phyloP scores from a whole-genome alignment of 805 yeast species.

The Zygotorulaspora sp. region DNA sequence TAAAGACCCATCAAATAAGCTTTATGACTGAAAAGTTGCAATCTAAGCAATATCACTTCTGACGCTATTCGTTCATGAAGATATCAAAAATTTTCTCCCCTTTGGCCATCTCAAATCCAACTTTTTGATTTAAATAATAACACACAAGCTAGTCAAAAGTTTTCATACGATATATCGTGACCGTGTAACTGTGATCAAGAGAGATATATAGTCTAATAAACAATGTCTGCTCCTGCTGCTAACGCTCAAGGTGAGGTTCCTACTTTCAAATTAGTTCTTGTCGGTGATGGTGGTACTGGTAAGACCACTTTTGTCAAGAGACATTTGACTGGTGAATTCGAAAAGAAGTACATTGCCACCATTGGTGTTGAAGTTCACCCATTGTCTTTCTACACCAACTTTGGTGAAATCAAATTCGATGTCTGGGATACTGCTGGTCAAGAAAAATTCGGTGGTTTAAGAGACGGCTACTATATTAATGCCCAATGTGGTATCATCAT shows the following conservation, averaged over 20 bases:
- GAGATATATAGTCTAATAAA: conserved; percentile 1
- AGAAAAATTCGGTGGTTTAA: conserved; percentile 98
- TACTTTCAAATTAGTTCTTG: conserved; percentile 95
- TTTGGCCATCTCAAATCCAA: conserved; percentile 3
- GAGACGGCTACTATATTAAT: conserved; percentile 99
- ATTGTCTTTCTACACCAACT: conserved; percentile 95
- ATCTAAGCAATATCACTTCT: no score
- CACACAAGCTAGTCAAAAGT: background rate
- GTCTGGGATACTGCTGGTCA: conserved; percentile 99
- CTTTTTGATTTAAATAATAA: conserved; percentile 3
- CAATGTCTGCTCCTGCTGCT: conserved; percentile 47
- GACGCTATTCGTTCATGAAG: background rate
- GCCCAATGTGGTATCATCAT: conserved; percentile 99
- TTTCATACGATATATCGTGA: background rate
- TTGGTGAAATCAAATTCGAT: conserved; percentile 97
- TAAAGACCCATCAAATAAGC: no score
- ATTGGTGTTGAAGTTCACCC: conserved; percentile 99
- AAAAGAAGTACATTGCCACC: conserved; percentile 97
- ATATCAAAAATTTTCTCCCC: conserved; percentile 3
- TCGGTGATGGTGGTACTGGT: conserved; percentile 99
- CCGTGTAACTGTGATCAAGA: background rate
- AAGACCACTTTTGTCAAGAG: conserved; percentile 99
- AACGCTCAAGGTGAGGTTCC: conserved; percentile 59
- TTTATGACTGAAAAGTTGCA: no score
- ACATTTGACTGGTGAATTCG: conserved; percentile 99